Percentiles rank a stretch among this genome's conserved stretches.
phyloP scores from a whole-genome alignment of 148 eudicot species.

The Cornus suecica region DNA sequence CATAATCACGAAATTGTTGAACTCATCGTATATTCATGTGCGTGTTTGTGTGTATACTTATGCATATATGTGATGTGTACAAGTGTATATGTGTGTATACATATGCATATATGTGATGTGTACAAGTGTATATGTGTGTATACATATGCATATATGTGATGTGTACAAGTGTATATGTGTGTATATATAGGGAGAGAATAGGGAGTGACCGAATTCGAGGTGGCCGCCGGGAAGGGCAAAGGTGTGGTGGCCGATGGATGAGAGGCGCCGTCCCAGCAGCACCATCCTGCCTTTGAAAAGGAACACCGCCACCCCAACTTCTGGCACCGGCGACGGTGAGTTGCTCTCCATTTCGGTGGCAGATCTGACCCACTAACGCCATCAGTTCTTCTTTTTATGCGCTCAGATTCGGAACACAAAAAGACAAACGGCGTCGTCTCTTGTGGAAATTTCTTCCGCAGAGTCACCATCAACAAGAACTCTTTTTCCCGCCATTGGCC shows the following conservation, averaged over 20 bases:
- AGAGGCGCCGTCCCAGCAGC: conserved; percentile 73
- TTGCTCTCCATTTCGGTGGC: neutral
- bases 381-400: neutral
- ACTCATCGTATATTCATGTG: too few relatives aligned
- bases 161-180: too few relatives aligned
- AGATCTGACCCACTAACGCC: too few relatives aligned
- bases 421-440: neutral
- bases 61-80: too few relatives aligned
- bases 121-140: too few relatives aligned
- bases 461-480: too few relatives aligned
- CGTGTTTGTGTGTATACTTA: too few relatives aligned
- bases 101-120: too few relatives aligned
- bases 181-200: neutral
- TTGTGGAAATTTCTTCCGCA: neutral
- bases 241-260: conserved; percentile 61
- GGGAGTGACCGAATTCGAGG: conserved; percentile 71
- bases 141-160: too few relatives aligned
- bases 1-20: too few relatives aligned
- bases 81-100: too few relatives aligned
- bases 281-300: conserved; percentile 48
- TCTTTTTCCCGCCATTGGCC: neutral
- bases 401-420: too few relatives aligned
- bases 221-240: conserved; percentile 89
- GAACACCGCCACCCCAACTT: conserved; percentile 73
- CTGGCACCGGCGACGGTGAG: conserved; percentile 24